Percentiles rank a stretch among this genome's conserved stretches.
Conservation (phyloP, 345 rosid genomes). For the Populus davidiana region DNA sequence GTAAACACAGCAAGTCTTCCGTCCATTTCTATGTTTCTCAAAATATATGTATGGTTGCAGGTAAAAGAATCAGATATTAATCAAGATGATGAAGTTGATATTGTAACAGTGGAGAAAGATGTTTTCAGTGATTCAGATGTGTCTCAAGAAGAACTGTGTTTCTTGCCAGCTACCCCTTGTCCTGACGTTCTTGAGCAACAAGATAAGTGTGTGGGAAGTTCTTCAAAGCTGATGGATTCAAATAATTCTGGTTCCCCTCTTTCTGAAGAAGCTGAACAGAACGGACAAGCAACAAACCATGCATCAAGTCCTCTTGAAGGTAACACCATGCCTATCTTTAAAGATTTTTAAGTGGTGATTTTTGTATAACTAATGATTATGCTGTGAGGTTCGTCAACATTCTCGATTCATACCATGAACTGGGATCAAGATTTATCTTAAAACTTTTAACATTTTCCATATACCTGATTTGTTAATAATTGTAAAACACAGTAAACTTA, state of each 20-base stretch:
- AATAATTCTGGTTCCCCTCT: slow-evolving; percentile 76
- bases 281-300: slow-evolving; percentile 58
- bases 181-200: slow-evolving; percentile 72
- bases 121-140: slow-evolving; percentile 90
- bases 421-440: not conserved
- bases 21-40: slow-evolving; percentile 11
- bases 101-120: slow-evolving; percentile 78
- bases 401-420: not conserved
- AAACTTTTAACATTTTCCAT: not conserved
- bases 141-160: slow-evolving; percentile 89
- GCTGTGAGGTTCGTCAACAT: not conserved
- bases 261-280: slow-evolving; percentile 73
- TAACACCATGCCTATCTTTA: slow-evolving; percentile 23
- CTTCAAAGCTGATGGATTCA: slow-evolving; percentile 58
- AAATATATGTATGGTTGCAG: slow-evolving; percentile 41
- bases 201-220: slow-evolving; percentile 57
- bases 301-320: slow-evolving; percentile 79
- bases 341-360: not conserved
- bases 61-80: slow-evolving; percentile 72
- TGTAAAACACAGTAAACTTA: not conserved
- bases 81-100: slow-evolving; percentile 96
- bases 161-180: slow-evolving; percentile 87
- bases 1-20: slow-evolving; percentile 28
- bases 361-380: slow-evolving; percentile 3
- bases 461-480: not conserved